phyloP scores from a whole-genome alignment of 176 grass and related monocot genomes.

The Triticum turgidum region DNA sequence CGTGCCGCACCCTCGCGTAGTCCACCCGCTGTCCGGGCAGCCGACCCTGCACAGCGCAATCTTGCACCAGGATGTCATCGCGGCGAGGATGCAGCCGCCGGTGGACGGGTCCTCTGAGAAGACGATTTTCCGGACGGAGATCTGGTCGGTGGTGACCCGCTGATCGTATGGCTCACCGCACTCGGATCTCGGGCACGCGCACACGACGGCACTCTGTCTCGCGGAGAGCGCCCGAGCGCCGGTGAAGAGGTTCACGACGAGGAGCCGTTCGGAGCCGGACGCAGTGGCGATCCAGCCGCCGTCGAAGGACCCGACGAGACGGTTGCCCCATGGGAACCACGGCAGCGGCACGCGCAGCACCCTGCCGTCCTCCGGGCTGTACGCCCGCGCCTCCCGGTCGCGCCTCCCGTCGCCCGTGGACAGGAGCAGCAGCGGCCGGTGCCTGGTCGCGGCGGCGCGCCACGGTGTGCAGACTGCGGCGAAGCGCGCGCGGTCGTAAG shows the following conservation, averaged over 20 bases:
- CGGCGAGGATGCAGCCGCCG: background rate
- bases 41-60: background rate
- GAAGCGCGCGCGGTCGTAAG: background rate
- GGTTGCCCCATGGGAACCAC: background rate
- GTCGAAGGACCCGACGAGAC: background rate
- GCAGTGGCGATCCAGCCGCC: background rate
- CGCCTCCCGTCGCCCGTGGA: background rate
- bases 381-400: background rate
- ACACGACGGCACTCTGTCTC: too few relatives aligned
- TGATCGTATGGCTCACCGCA: too few relatives aligned
- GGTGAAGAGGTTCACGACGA: background rate
- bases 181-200: too few relatives aligned
- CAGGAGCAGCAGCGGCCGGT: background rate
- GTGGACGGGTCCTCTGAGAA: background rate
- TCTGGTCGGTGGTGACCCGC: too few relatives aligned
- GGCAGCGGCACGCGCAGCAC: background rate
- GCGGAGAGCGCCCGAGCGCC: background rate
- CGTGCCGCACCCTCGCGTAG: background rate
- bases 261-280: background rate
- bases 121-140: background rate
- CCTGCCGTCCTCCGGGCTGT: background rate
- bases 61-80: background rate
- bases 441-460: background rate
- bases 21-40: background rate
- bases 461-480: background rate